Percentiles rank a stretch among this genome's conserved stretches.
These are phyloP conservation scores for Amanita exitialis DNA, from an alignment of 768 basidiomycete species.

Conservation along the genomic window DNA sequence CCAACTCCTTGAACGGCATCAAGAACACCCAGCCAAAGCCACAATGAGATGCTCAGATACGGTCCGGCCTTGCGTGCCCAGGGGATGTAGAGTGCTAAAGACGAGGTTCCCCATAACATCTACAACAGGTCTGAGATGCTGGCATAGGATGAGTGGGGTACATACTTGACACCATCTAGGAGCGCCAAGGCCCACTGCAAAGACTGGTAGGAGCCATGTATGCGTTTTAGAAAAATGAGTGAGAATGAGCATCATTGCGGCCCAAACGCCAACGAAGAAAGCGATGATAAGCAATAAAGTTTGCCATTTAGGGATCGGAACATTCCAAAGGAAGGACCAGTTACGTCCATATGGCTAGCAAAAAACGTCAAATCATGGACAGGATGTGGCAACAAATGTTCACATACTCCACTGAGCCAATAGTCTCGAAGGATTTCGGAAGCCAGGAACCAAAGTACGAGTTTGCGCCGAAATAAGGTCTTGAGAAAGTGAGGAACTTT, in stretches of 20 bases:
- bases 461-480: constrained; percentile 82
- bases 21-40: constrained; percentile 93
- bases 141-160: not conserved
- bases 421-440: constrained; percentile 90
- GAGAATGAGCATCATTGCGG: constrained; percentile 56
- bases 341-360: constrained; percentile 82
- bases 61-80: constrained; percentile 85
- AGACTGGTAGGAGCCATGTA: constrained; percentile 91
- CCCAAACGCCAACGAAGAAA: constrained; percentile 91
- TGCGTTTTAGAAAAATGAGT: constrained; percentile 88
- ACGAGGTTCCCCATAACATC: constrained; percentile 96
- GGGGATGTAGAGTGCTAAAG: constrained; percentile 85
- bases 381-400: not conserved
- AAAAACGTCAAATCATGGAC: constrained; percentile 6
- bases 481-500: constrained; percentile 89
- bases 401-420: constrained; percentile 77
- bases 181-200: constrained; percentile 90
- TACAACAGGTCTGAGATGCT: constrained; percentile 5
- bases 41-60: constrained; percentile 82
- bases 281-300: constrained; percentile 67
- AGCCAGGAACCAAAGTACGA: constrained; percentile 92
- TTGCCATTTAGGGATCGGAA: constrained; percentile 73
- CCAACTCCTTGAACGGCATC: constrained; percentile 94
- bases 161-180: constrained; percentile 89
- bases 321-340: constrained; percentile 90